A percentile compares a stretch with the other conserved stretches of the same genome.
Evolutionary conservation across 148 eudicot genomes (phyloP).

Genomic region (Rhododendron ovatum): DNA sequence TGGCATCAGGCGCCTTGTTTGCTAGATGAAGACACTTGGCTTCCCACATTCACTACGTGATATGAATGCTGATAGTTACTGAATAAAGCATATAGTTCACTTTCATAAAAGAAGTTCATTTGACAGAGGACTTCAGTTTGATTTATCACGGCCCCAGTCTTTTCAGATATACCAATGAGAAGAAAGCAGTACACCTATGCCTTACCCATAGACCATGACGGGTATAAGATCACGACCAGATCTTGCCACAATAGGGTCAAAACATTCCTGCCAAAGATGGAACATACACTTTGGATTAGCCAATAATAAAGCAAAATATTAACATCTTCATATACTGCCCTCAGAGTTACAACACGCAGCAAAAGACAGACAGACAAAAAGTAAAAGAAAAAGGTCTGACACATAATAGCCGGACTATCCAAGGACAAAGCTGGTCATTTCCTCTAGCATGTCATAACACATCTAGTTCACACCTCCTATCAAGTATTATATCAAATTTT

Average conservation of each 20-base stretch:
- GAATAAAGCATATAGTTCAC: background rate
- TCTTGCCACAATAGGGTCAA: conserved; percentile 80
- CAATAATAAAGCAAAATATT: background rate
- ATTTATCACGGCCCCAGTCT: background rate
- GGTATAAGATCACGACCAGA: conserved; percentile 93
- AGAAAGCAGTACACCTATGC: conserved; percentile 11
- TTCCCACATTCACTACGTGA: background rate
- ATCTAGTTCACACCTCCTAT: background rate
- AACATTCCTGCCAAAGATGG: conserved; percentile 63
- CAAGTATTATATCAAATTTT: background rate
- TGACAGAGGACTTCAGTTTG: background rate
- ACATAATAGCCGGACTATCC: background rate
- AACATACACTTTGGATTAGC: background rate
- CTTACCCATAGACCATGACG: conserved; percentile 96
- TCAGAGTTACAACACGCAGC: background rate
- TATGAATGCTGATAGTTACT: background rate
- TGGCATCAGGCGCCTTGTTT: background rate
- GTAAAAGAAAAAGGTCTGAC: background rate
- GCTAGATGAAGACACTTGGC: background rate
- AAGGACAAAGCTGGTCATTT: background rate
- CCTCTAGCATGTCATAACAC: background rate
- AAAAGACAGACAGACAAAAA: background rate
- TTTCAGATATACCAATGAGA: background rate
- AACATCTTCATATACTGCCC: background rate
- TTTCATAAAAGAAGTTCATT: background rate